Conservation (phyloP, 2,329 filamentous ascomycete genomes). For the Penicillium sp. region DNA sequence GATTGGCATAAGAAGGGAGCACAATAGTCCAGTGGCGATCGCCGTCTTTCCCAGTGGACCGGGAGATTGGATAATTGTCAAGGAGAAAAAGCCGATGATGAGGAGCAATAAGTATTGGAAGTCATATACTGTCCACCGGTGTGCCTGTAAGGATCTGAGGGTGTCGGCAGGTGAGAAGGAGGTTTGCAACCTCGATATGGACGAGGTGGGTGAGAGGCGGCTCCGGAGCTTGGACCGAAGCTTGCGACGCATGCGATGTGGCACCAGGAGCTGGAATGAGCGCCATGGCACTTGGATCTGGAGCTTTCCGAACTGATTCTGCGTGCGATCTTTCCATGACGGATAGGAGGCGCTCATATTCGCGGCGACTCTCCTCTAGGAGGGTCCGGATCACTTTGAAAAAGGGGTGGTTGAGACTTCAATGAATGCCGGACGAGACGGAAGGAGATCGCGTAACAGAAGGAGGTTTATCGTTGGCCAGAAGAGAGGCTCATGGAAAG, state of each 20-base stretch:
- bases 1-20: conserved; percentile 68
- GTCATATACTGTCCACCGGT: conserved; percentile 75
- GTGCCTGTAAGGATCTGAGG: conserved; percentile 62
- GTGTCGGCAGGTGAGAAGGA: conserved; percentile 76
- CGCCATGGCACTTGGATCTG: conserved; percentile 43
- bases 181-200: conserved; percentile 66
- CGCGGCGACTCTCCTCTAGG: conserved; percentile 18
- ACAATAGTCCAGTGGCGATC: conserved; percentile 57
- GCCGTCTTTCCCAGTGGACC: conserved; percentile 70
- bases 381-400: conserved; percentile 15
- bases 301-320: conserved; percentile 38
- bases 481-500: conserved; percentile 6
- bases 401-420: conserved; percentile 7
- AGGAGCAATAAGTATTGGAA: conserved; percentile 72
- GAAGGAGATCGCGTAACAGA: conserved; percentile 15
- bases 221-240: conserved; percentile 61
- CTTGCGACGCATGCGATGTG: conserved; percentile 58
- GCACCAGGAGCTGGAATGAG: conserved; percentile 46
- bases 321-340: conserved; percentile 42
- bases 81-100: conserved; percentile 68
- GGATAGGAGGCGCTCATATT: conserved; percentile 33
- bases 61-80: conserved; percentile 69
- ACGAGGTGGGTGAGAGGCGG: conserved; percentile 58
- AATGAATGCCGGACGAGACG: conserved; percentile 18
- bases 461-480: conserved; percentile 5